Conservation (phyloP, 352 stramenopile genomes). For the Aphanomyces stellatus region DNA sequence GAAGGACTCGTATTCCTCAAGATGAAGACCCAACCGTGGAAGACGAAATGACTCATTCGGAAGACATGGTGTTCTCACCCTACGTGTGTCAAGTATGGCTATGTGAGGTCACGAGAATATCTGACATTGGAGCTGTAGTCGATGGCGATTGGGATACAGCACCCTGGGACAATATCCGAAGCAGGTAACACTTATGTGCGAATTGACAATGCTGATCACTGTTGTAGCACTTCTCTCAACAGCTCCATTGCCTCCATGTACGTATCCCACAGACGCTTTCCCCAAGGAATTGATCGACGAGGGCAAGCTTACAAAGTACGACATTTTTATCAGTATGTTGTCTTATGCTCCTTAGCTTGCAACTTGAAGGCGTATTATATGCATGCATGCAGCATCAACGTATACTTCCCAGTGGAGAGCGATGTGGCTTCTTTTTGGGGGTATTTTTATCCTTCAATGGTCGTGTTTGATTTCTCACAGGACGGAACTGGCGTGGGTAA, state of each 20-base stretch:
- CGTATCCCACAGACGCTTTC: constrained; percentile 10
- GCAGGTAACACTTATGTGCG: neutral
- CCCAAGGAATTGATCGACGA: constrained; percentile 27
- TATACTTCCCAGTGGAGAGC: constrained; percentile 26
- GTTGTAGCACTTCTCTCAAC: constrained; percentile 13
- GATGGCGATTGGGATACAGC: constrained; percentile 1
- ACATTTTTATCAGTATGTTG: neutral
- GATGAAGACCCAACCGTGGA: neutral
- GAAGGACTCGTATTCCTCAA: no score
- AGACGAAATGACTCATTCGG: constrained; percentile 4
- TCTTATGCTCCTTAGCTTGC: constrained; percentile 30
- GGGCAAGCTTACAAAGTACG: constrained; percentile 23
- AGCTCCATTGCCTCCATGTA: constrained; percentile 12
- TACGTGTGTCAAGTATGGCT: constrained; percentile 14
- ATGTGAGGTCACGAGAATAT: neutral
- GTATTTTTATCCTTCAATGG: constrained; percentile 6
- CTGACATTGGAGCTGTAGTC: neutral
- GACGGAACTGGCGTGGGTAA: constrained; percentile 61
- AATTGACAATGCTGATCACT: neutral
- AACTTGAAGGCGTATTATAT: constrained; percentile 59
- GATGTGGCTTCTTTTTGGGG: constrained; percentile 62
- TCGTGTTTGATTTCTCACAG: neutral
- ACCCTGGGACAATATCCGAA: constrained; percentile 17
- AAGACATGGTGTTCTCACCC: constrained; percentile 18
- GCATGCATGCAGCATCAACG: constrained; percentile 43